Evolutionary conservation across 2,329 filamentous ascomycete genomes (phyloP).

Genomic region (Fusarium chuoi): DNA sequence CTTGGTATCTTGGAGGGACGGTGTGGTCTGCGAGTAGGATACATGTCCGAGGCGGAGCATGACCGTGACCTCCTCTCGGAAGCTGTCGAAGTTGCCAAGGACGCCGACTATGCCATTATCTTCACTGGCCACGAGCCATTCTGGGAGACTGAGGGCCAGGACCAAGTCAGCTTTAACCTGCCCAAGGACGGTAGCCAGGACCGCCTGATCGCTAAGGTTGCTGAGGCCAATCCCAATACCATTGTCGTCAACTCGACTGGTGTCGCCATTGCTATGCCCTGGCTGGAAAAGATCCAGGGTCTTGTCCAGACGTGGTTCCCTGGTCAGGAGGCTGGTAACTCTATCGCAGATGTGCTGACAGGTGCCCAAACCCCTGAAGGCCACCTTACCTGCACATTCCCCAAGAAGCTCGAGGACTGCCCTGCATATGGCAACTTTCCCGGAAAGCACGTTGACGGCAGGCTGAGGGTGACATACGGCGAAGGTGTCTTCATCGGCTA

Average conservation of each 20-base stretch:
- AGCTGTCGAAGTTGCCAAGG: slow-evolving; percentile 67
- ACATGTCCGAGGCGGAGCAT: slow-evolving; percentile 47
- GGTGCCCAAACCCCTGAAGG: slow-evolving; percentile 73
- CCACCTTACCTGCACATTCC: slow-evolving; percentile 72
- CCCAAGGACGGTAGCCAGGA: slow-evolving; percentile 70
- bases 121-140: slow-evolving; percentile 68
- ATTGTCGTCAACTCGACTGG: slow-evolving; percentile 73
- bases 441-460: slow-evolving; percentile 56
- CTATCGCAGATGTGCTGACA: slow-evolving; percentile 73
- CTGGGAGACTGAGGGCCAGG: slow-evolving; percentile 66
- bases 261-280: slow-evolving; percentile 70
- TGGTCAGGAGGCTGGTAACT: slow-evolving; percentile 75
- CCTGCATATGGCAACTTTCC: slow-evolving; percentile 72
- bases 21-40: slow-evolving; percentile 47
- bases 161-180: slow-evolving; percentile 76
- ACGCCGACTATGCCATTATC: slow-evolving; percentile 65
- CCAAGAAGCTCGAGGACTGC: slow-evolving; percentile 68
- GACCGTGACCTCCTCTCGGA: slow-evolving; percentile 54
- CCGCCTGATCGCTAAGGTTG: slow-evolving; percentile 65
- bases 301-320: slow-evolving; percentile 76
- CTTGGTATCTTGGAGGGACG: slow-evolving; percentile 49
- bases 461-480: slow-evolving; percentile 71
- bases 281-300: slow-evolving; percentile 65
- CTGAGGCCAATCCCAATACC: slow-evolving; percentile 67
- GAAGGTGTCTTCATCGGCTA: slow-evolving; percentile 78